Evolutionary conservation across 805 yeast species (phyloP).

Genomic region (Scheffersomyces ergatensis): DNA sequence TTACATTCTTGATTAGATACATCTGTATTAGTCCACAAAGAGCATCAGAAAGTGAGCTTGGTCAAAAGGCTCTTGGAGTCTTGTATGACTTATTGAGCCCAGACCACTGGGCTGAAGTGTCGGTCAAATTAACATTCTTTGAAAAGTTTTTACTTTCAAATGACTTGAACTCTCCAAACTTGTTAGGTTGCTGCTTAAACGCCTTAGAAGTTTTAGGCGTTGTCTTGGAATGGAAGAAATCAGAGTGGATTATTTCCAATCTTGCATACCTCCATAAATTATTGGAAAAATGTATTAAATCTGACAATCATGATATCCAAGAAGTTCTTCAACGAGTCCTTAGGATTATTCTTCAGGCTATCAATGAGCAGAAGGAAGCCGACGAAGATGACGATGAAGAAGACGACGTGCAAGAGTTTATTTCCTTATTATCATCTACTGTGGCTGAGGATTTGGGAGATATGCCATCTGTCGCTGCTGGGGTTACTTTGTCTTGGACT

Average conservation of each 20-base stretch:
- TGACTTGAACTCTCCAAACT: slow-evolving; percentile 66
- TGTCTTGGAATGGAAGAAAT: slow-evolving; percentile 72
- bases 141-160: slow-evolving; percentile 82
- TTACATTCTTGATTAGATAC: slow-evolving; percentile 83
- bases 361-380: slow-evolving; percentile 41
- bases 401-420: slow-evolving; percentile 62
- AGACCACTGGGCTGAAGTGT: slow-evolving; percentile 81
- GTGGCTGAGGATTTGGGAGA: slow-evolving; percentile 77
- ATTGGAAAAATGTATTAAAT: slow-evolving; percentile 75
- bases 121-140: slow-evolving; percentile 82
- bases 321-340: slow-evolving; percentile 78
- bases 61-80: slow-evolving; percentile 77
- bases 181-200: slow-evolving; percentile 79
- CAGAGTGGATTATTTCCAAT: slow-evolving; percentile 77
- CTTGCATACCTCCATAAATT: slow-evolving; percentile 66
- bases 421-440: slow-evolving; percentile 58
- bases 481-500: slow-evolving; percentile 80
- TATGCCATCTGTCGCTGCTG: slow-evolving; percentile 80
- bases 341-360: slow-evolving; percentile 64
- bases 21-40: slow-evolving; percentile 84
- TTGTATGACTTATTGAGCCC: slow-evolving; percentile 71
- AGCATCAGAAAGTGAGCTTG: slow-evolving; percentile 79
- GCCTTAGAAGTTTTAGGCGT: slow-evolving; percentile 87
- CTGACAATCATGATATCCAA: slow-evolving; percentile 84
- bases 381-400: slow-evolving; percentile 54